Conservation (phyloP, 2,329 filamentous ascomycete genomes). For the Nemania sp. region DNA sequence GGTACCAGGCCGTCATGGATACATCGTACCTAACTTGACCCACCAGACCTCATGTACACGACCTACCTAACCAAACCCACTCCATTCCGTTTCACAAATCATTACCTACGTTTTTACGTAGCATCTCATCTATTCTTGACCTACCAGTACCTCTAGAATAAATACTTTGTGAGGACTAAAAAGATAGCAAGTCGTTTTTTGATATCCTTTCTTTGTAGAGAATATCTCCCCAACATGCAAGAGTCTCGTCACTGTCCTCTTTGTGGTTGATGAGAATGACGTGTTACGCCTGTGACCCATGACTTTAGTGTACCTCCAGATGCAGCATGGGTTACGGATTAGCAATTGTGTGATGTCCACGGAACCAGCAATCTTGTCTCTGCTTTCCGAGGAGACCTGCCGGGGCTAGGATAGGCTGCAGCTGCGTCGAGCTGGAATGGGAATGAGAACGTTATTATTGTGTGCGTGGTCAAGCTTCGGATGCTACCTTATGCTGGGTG, state of each 20-base stretch:
- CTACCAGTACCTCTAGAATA: too few species aligned
- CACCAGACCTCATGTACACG: not conserved
- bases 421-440: slow-evolving; percentile 9
- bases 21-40: too few species aligned
- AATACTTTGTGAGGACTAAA: too few species aligned
- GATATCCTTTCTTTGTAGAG: too few species aligned
- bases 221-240: too few species aligned
- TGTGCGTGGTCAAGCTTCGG: not conserved
- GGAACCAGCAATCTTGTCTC: slow-evolving; percentile 2
- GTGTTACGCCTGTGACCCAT: too few species aligned
- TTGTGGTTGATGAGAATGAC: too few species aligned
- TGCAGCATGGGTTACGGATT: not conserved
- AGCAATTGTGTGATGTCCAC: not conserved
- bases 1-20: too few species aligned
- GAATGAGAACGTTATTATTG: too few species aligned
- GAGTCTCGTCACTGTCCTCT: too few species aligned
- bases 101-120: not conserved
- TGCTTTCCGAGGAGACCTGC: not conserved
- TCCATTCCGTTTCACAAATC: slow-evolving; percentile 11
- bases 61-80: not conserved
- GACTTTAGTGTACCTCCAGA: too few species aligned
- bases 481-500: slow-evolving; percentile 9
- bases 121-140: not conserved
- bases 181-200: too few species aligned
- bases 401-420: not conserved